These are phyloP conservation scores for Melastoma malabathricum DNA, from an alignment of 345 rosid species.

Conservation along the genomic window DNA sequence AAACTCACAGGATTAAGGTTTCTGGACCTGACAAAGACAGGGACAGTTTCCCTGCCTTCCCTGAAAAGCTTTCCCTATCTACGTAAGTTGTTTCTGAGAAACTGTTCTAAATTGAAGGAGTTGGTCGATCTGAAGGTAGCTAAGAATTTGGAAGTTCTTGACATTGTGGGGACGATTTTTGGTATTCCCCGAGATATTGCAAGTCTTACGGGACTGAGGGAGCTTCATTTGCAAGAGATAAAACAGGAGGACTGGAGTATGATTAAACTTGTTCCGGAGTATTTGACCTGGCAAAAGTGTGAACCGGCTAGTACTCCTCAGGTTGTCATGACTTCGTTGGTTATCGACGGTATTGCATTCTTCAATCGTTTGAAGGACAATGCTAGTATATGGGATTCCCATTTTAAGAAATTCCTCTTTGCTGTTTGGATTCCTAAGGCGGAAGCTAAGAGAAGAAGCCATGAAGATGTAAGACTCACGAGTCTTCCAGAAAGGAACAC, in stretches of 20 bases:
- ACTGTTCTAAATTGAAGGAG: not conserved
- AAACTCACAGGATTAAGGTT: not conserved
- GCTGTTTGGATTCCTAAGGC: constrained; percentile 7
- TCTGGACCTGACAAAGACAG: not conserved
- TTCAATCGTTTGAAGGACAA: constrained; percentile 8
- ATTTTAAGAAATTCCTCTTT: constrained; percentile 2
- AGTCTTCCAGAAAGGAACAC: not conserved
- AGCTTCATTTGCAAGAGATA: not conserved
- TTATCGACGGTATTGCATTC: constrained; percentile 1
- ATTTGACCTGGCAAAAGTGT: not conserved
- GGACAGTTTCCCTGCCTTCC: constrained; percentile 1
- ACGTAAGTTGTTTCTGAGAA: not conserved
- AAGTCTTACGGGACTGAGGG: not conserved
- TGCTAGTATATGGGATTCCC: constrained; percentile 1
- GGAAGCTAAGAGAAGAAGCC: not conserved
- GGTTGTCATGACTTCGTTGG: not conserved
- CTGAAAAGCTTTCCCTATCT: constrained; percentile 1
- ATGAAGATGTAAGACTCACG: not conserved
- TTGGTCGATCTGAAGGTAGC: not conserved
- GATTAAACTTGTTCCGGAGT: constrained; percentile 5
- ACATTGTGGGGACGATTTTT: not conserved
- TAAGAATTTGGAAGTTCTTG: not conserved
- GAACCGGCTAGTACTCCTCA: not conserved
- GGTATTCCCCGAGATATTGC: not conserved
- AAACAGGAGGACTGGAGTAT: constrained; percentile 4